Evolutionary conservation across 331 rosid species (phyloP), one percentile per base, ranked within the genome.

Genomic region (Saraca asoca): DNA sequence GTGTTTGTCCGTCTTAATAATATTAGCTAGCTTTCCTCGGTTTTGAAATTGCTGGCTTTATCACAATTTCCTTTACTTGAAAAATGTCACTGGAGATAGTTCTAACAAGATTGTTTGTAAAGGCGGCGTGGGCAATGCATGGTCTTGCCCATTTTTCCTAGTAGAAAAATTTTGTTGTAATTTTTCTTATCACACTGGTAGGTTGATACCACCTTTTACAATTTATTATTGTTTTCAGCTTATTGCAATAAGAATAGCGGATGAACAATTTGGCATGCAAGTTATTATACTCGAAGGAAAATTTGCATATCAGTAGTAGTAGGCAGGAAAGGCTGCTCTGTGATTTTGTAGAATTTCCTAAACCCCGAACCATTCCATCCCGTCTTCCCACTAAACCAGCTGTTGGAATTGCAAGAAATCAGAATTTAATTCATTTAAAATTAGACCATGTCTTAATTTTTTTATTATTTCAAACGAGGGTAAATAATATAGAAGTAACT

Each of bases 91-190:
- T 33, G 33, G 1, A 31, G n/a, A 14, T 79, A 68, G 62, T 66
- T 71, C 58, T 56, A 45, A 69, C 20, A 18, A 9, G 29, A n/a
- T 33, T 58, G 9, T 20, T 44, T 56, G 7, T 9, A 12, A 19
- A 50, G 29, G 62, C 12, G 44, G 12, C n/a, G 68, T 33, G 42
- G 17, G 46, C 73, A 62, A 16, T 18, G 9, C 41, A n/a, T 34
- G 8, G 48, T 37, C 54, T 68, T 62, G 7, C 49, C 74, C 72
- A 62, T 49, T 62, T 34, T 72, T 50, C 71, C 69, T 56, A 51
- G 57, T 69, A 35, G 44, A 44, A 9, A 43, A 43, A 38, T 44
- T 78, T 63, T 58, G 66, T 17, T 11, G 31, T 48, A 41, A 17
- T 75, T 57, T 8, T 34, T 18, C 7, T 52, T 8, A 7, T 51